Evolutionary conservation across 2,329 filamentous ascomycete species (phyloP).

Genomic region (Berkeleyomyces basicola): DNA sequence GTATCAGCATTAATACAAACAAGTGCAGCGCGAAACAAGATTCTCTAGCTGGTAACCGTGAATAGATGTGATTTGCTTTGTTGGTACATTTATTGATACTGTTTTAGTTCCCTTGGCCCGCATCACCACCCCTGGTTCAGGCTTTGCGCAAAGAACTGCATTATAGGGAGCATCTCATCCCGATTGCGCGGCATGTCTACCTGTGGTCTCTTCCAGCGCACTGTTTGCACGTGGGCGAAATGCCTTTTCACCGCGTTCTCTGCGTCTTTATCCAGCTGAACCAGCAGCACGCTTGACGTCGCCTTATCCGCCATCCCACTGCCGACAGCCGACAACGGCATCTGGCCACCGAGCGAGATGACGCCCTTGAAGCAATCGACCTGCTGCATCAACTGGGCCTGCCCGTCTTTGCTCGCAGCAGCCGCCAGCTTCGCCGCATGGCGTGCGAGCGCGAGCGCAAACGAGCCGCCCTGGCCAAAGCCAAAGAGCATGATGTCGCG

Average conservation of each 20-base stretch:
- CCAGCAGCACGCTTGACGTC: conserved; percentile 45
- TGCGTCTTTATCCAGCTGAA: conserved; percentile 44
- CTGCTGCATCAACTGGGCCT: conserved; percentile 9
- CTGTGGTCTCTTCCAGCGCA: conserved; percentile 51
- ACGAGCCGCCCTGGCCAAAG: conserved; percentile 49
- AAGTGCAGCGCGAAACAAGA: not conserved
- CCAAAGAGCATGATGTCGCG: conserved; percentile 48
- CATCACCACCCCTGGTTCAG: conserved; percentile 22
- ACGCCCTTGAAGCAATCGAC: conserved; percentile 33
- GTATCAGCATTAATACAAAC: not conserved
- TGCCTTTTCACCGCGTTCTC: conserved; percentile 46
- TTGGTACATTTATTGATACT: not conserved
- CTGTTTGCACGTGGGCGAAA: conserved; percentile 51
- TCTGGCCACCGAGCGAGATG: conserved; percentile 43
- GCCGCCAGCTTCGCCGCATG: conserved; percentile 18
- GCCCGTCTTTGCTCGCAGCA: not conserved
- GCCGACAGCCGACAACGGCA: conserved; percentile 36
- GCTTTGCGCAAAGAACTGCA: conserved; percentile 62
- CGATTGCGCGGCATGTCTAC: conserved; percentile 70
- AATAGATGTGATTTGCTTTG: not conserved
- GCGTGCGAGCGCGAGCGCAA: conserved; percentile 37
- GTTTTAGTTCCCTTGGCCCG: too few species aligned
- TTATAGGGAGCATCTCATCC: conserved; percentile 79
- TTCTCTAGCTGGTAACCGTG: not conserved
- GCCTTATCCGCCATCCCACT: conserved; percentile 32